phyloP scores from a whole-genome alignment of 176 grass and related monocot species.

The Triticum urartu region DNA sequence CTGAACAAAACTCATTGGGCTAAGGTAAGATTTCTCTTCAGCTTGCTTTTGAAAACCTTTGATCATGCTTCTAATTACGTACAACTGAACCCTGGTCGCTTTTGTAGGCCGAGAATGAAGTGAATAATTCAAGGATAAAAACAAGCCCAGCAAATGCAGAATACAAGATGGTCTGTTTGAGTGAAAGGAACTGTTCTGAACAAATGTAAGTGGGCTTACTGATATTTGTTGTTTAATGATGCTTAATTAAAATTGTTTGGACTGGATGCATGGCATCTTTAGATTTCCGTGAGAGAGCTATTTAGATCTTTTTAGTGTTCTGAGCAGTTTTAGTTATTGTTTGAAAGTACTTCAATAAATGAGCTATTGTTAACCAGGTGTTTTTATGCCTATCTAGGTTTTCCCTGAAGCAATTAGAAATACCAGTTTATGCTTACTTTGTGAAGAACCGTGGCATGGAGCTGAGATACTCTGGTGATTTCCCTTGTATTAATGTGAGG shows the following conservation, averaged over 20 bases:
- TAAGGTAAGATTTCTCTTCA: constrained; percentile 39
- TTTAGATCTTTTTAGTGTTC: background rate
- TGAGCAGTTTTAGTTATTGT: background rate
- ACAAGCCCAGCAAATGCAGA: constrained; percentile 53
- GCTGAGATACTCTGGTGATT: constrained; percentile 55
- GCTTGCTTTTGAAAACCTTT: background rate
- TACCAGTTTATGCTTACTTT: constrained; percentile 73
- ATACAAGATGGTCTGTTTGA: constrained; percentile 73
- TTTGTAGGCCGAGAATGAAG: constrained; percentile 51
- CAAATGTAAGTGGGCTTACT: constrained; percentile 32
- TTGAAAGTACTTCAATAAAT: background rate
- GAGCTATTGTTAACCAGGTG: background rate
- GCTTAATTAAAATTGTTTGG: background rate
- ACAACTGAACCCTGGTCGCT: background rate
- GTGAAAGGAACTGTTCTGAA: constrained; percentile 51
- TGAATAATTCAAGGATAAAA: constrained; percentile 71
- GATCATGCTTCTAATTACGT: background rate
- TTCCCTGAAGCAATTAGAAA: constrained; percentile 33
- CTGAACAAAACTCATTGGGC: constrained; percentile 61
- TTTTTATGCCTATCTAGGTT: constrained; percentile 48
- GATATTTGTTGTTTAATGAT: background rate
- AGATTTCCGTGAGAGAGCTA: background rate
- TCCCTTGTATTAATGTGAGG: constrained; percentile 88
- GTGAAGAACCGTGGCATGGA: constrained; percentile 55
- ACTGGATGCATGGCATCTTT: background rate